Conservation (phyloP, 306 rosid species). For the Argentina anserina region DNA sequence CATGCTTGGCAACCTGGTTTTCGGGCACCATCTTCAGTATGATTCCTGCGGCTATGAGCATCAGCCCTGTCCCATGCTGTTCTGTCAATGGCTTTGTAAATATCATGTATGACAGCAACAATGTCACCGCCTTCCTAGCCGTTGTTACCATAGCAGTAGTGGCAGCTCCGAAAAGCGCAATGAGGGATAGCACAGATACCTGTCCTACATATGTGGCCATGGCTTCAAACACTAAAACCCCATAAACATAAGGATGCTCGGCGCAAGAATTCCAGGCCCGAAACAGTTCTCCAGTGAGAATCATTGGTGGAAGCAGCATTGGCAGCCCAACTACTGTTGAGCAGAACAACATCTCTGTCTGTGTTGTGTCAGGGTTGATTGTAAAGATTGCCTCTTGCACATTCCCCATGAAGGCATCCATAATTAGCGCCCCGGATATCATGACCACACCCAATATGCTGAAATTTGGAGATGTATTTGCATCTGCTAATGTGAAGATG, state of each 20-base stretch:
- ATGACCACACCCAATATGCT: conserved; percentile 48
- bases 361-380: conserved; percentile 53
- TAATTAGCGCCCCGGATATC: conserved; percentile 53
- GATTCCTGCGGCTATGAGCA: conserved; percentile 56
- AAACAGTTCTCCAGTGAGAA: conserved; percentile 54
- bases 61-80: conserved; percentile 53
- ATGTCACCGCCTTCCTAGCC: conserved; percentile 60
- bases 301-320: conserved; percentile 50
- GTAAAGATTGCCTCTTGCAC: conserved; percentile 66
- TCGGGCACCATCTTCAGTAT: conserved; percentile 48
- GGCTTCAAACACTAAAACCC: conserved; percentile 54
- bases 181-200: conserved; percentile 52
- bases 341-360: conserved; percentile 70
- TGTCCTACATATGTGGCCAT: conserved; percentile 60
- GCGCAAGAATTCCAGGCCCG: conserved; percentile 57
- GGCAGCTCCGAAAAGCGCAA: conserved; percentile 56
- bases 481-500: conserved; percentile 63
- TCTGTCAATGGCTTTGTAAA: conserved; percentile 72
- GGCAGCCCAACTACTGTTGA: conserved; percentile 61
- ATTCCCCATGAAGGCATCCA: conserved; percentile 65
- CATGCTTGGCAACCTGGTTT: conserved; percentile 21
- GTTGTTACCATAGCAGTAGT: conserved; percentile 68
- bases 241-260: conserved; percentile 60
- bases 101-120: conserved; percentile 57
- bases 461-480: conserved; percentile 61